Conservation (phyloP, 495 filamentous ascomycete species). For the Daldinia decipiens region DNA sequence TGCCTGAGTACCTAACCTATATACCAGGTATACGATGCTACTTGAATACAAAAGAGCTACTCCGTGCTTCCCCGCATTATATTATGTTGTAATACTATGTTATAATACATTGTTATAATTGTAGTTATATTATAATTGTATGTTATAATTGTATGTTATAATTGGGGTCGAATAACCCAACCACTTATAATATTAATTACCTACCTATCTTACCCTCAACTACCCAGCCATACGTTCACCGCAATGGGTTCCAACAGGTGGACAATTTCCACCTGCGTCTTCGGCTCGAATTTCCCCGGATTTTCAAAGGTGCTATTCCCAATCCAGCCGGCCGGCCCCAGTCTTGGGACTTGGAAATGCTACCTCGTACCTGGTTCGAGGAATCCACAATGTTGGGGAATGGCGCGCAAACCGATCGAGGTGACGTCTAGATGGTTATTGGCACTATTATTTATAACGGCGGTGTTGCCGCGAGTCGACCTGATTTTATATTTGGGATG, state of each 20-base stretch:
- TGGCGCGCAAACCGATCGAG: not conserved
- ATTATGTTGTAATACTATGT: not conserved
- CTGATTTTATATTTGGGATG: not conserved
- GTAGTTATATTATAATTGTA: no score
- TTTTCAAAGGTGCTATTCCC: conserved; percentile 36
- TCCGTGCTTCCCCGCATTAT: not conserved
- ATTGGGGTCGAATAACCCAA: no score
- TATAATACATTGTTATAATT: no score
- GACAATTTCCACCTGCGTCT: conserved; percentile 22
- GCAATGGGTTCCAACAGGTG: conserved; percentile 39
- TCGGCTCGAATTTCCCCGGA: conserved; percentile 46
- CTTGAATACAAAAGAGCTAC: not conserved
- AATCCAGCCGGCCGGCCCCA: conserved; percentile 8
- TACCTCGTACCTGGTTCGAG: conserved; percentile 37
- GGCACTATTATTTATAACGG: conserved; percentile 23
- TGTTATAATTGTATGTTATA: no score
- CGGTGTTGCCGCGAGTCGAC: not conserved
- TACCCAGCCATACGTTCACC: not conserved
- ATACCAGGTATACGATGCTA: no score
- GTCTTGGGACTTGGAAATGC: conserved; percentile 17
- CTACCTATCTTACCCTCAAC: not conserved
- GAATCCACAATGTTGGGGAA: conserved; percentile 16
- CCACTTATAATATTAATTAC: not conserved
- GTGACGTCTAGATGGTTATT: conserved; percentile 20
- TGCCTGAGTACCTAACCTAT: no score